phyloP scores from a whole-genome alignment of 2,329 filamentous ascomycete genomes.

The Fragosphaeria purpurea region DNA sequence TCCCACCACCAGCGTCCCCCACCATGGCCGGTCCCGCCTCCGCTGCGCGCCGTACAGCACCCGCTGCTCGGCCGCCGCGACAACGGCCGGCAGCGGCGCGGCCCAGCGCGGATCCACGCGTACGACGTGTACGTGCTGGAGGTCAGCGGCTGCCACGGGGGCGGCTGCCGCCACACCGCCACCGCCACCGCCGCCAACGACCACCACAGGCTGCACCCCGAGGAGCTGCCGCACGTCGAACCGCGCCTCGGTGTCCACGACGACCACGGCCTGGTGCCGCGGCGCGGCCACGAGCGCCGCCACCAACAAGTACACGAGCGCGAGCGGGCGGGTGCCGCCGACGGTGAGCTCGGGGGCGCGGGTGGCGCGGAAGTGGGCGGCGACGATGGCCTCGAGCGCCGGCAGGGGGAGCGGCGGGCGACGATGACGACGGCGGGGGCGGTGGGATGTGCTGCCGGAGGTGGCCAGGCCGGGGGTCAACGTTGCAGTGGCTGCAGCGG shows the following conservation, averaged over 20 bases:
- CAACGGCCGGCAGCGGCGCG: constrained; percentile 19
- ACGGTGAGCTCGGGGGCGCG: constrained; percentile 38
- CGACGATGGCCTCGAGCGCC: constrained; percentile 35
- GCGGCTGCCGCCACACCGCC: not conserved
- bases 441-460: not conserved
- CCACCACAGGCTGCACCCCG: constrained; percentile 10
- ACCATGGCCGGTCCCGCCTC: constrained; percentile 40
- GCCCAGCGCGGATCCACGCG: constrained; percentile 24
- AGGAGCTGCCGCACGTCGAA: constrained; percentile 44
- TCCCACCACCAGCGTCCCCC: constrained; percentile 48
- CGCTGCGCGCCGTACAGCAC: constrained; percentile 40
- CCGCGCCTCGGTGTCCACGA: constrained; percentile 45
- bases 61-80: constrained; percentile 32
- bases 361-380: constrained; percentile 37
- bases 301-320: constrained; percentile 46
- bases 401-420: constrained; percentile 27
- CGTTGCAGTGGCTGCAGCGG: constrained; percentile 1
- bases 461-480: not conserved
- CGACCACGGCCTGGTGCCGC: constrained; percentile 36
- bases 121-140: constrained; percentile 42
- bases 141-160: constrained; percentile 21
- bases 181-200: not conserved
- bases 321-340: constrained; percentile 38
- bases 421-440: constrained; percentile 3
- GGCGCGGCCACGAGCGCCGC: constrained; percentile 40